Evolutionary conservation across 1,284 basidiomycete genomes (phyloP).

Genomic region (Stygiomarasmius scandens): DNA sequence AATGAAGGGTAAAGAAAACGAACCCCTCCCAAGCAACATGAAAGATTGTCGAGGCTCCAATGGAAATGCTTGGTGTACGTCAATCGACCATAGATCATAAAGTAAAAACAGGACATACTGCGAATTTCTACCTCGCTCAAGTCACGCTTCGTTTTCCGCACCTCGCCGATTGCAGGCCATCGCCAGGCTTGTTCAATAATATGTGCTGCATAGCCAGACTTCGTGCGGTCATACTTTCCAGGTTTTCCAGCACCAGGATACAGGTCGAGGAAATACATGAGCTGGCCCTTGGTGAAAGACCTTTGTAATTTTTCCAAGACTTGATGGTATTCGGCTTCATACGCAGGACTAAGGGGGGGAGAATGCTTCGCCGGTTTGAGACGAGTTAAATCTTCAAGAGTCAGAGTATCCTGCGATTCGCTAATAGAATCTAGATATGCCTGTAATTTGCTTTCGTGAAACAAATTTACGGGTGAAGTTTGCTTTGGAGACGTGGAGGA

Average conservation of each 20-base stretch:
- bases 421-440: slow-evolving; percentile 56
- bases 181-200: slow-evolving; percentile 69
- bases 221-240: slow-evolving; percentile 32
- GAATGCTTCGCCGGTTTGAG: slow-evolving; percentile 46
- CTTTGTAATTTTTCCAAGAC: slow-evolving; percentile 54
- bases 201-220: slow-evolving; percentile 52
- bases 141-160: slow-evolving; percentile 53
- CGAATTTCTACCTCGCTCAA: slow-evolving; percentile 51
- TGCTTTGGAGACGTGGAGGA: background rate
- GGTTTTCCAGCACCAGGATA: slow-evolving; percentile 38
- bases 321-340: slow-evolving; percentile 53
- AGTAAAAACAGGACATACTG: slow-evolving; percentile 41
- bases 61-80: slow-evolving; percentile 49
- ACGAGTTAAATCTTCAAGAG: slow-evolving; percentile 57
- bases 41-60: slow-evolving; percentile 65
- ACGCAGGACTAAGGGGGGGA: slow-evolving; percentile 41
- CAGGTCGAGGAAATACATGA: slow-evolving; percentile 53
- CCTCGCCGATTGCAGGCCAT: slow-evolving; percentile 62
- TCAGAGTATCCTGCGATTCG: slow-evolving; percentile 44
- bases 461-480: slow-evolving; percentile 24
- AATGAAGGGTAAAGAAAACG: slow-evolving; percentile 16
- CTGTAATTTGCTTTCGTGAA: slow-evolving; percentile 50
- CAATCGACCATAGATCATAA: background rate
- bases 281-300: slow-evolving; percentile 67
- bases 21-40: slow-evolving; percentile 72